These are phyloP conservation scores for Chaetomium tenue DNA, from an alignment of 495 filamentous ascomycete genomes.

Conservation along the genomic window DNA sequence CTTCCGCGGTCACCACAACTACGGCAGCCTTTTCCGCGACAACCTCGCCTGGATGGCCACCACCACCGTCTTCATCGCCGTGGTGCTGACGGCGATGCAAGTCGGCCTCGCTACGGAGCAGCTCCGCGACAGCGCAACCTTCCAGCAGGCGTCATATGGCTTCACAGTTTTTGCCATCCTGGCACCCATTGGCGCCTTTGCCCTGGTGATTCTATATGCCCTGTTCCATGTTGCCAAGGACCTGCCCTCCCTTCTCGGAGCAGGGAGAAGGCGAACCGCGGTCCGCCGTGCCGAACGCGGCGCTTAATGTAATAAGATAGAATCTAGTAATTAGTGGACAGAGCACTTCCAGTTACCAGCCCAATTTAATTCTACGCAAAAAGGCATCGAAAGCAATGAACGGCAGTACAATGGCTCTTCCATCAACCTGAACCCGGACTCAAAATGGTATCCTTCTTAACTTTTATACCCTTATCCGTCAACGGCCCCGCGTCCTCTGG, in stretches of 20 bases:
- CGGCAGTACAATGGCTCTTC: no score
- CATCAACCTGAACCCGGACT: no score
- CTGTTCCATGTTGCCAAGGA: background rate
- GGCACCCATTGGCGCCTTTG: background rate
- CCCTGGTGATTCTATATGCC: background rate
- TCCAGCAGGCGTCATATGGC: slow-evolving; percentile 13
- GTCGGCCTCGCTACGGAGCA: background rate
- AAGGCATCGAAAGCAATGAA: no score
- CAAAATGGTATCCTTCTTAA: slow-evolving; percentile 22
- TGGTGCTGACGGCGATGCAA: slow-evolving; percentile 9
- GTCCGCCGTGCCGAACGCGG: no score
- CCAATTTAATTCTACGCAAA: no score
- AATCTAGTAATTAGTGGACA: no score
- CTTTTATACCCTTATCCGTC: slow-evolving; percentile 20
- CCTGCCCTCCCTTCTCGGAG: background rate
- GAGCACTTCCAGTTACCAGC: no score
- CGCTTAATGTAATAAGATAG: no score
- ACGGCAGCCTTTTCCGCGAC: slow-evolving; percentile 5
- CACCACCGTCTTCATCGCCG: slow-evolving; percentile 7
- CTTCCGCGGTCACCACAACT: background rate
- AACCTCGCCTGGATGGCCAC: slow-evolving; percentile 2
- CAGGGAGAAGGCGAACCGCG: background rate
- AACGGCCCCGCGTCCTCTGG: background rate
- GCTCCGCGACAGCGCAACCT: background rate
- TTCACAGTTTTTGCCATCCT: slow-evolving; percentile 7